Conservation (phyloP, 2,329 filamentous ascomycete genomes). For the Fusarium kyushuense region DNA sequence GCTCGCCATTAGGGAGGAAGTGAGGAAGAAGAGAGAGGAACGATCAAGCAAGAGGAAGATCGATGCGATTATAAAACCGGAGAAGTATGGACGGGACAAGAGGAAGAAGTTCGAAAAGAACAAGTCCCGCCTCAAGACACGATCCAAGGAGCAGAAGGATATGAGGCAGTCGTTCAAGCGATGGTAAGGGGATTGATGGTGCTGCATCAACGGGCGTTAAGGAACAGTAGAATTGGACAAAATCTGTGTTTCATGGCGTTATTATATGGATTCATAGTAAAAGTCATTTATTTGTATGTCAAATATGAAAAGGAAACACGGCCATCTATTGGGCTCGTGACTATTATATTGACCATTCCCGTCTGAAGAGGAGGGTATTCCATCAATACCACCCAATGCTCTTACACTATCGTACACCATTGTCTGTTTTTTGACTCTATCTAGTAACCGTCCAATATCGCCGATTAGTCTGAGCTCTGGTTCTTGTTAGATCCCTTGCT, state of each 20-base stretch:
- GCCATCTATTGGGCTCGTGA: conserved; percentile 3
- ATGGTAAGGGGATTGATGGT: conserved; percentile 47
- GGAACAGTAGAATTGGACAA: conserved; percentile 29
- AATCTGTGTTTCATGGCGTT: conserved; percentile 37
- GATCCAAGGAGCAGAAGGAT: conserved; percentile 77
- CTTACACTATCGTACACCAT: conserved; percentile 38
- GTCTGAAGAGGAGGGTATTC: conserved; percentile 39
- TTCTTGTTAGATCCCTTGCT: conserved; percentile 35
- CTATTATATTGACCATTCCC: conserved; percentile 12
- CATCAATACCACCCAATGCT: conserved; percentile 41
- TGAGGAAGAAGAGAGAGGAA: conserved; percentile 78
- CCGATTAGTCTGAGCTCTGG: conserved; percentile 8
- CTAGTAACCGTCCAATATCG: neutral
- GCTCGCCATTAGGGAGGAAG: conserved; percentile 76
- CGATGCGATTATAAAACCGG: conserved; percentile 85
- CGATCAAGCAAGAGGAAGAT: conserved; percentile 88
- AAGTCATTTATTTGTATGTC: conserved; percentile 26
- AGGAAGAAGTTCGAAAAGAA: conserved; percentile 86
- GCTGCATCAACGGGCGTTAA: conserved; percentile 49
- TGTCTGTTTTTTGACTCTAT: neutral
- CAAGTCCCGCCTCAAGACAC: conserved; percentile 84
- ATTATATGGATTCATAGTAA: conserved; percentile 20
- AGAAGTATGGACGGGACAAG: conserved; percentile 82
- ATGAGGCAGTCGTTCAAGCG: conserved; percentile 76
- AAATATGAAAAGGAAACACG: conserved; percentile 15